Percentiles rank a stretch among this genome's conserved stretches.
These are phyloP conservation scores for Rhodotorula sp. DNA, from an alignment of 1,284 basidiomycete genomes.

Conservation along the genomic window DNA sequence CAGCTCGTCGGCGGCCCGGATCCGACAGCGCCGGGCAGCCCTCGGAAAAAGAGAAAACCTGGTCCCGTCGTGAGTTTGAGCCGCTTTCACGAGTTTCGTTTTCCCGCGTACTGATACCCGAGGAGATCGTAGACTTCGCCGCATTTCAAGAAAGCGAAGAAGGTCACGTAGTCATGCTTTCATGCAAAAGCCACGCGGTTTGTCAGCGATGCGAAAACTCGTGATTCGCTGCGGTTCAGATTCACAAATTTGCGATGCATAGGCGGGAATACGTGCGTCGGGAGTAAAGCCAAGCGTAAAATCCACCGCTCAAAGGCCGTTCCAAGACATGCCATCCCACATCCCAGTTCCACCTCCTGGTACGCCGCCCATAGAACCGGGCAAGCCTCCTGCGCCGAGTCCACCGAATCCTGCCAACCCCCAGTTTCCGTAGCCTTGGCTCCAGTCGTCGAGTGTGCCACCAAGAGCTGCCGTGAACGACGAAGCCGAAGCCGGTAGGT, in stretches of 20 bases:
- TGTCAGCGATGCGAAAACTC: too few species aligned
- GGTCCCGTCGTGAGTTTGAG: too few species aligned
- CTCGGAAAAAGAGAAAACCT: background rate
- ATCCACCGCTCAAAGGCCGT: background rate
- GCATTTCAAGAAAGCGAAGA: conserved; percentile 11
- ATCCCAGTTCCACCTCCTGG: background rate
- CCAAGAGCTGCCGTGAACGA: conserved; percentile 19
- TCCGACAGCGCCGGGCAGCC: conserved; percentile 43
- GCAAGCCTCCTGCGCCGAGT: conserved; percentile 3
- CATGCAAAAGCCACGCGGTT: too few species aligned
- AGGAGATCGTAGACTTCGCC: conserved; percentile 7
- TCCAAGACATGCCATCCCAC: conserved; percentile 5
- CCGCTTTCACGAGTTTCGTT: too few species aligned
- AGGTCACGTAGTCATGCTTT: background rate
- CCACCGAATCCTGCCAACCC: conserved; percentile 15
- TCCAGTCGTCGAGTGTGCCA: conserved; percentile 17
- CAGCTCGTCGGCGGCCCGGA: conserved; percentile 46
- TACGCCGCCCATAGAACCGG: background rate
- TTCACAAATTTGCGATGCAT: too few species aligned
- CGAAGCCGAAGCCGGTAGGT: conserved; percentile 10
- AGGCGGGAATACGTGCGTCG: too few species aligned
- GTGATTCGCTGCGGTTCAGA: too few species aligned
- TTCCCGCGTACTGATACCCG: too few species aligned
- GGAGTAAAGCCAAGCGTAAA: too few species aligned
- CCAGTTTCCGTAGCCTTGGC: conserved; percentile 11